Evolutionary conservation across 805 yeast genomes (phyloP), one percentile per base, ranked within the genome.

Genomic region (Teunomyces aglyptinius): DNA sequence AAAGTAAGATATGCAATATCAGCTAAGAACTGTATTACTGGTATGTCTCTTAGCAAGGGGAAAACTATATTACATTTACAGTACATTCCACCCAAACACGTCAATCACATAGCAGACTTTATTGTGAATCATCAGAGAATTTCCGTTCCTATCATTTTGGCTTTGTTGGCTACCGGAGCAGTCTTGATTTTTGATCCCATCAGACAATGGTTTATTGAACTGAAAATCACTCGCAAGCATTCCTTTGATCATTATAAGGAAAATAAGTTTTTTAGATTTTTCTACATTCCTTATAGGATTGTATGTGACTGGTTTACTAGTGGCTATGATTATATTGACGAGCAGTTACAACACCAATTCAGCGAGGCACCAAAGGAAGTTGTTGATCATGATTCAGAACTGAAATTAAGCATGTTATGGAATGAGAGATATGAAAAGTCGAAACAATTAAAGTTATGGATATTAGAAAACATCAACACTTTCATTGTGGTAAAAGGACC

Each of bases 401-500:
- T 32, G 11, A 48, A 42, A 10, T 41, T 33, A 35, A 46, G 41
- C 26, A 36, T 43, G 20, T 58, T 85, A 20, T 86, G 96, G 95
- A 75, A 77, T 29, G 95, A 90, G 56, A 71, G 96, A 36, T 64
- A 72, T 32, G 86, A 83, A 44, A 78, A 80, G 49, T 81, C 85
- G 0, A 81, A 83, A 47, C 89, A 86, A 52, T 59, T 94, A 46
- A 78, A 76, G 53, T 70, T 86, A 54, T 87, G 96, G 94, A 70
- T 94, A 5, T 83, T 82, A 48, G 99, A 94, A 63, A 91, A 90
- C 51, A 82, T 83, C n/a, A 85, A 86, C 61, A 89, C 97, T 1
- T 94, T 90, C 60, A 90, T 92, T 20, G 81, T 94, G 3, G 83
- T 94, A 2, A 81, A 84, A 51, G 99, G 99, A 10, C 98, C 99